phyloP scores from a whole-genome alignment of 1,284 basidiomycete genomes.

The Ustilago trichophora region DNA sequence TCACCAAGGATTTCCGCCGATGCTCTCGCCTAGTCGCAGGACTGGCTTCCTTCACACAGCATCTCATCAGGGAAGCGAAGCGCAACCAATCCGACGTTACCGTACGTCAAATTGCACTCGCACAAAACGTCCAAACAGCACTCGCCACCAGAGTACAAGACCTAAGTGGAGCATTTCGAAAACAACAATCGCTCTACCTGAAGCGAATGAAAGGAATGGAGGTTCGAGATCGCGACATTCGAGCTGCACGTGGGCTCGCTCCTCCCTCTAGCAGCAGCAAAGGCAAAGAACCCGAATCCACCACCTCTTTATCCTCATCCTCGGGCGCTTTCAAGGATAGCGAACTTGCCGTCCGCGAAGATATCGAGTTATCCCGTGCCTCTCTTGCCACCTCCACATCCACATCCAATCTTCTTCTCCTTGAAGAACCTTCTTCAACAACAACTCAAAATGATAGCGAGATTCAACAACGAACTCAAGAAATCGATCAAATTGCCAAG shows the following conservation, averaged over 20 bases:
- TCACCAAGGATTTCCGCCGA: constrained; percentile 72
- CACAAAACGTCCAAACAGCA: constrained; percentile 95
- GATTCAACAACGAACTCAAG: constrained; percentile 70
- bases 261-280: not conserved
- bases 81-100: constrained; percentile 39
- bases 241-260: constrained; percentile 28
- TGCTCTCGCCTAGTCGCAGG: constrained; percentile 50
- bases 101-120: constrained; percentile 68
- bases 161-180: constrained; percentile 88
- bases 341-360: constrained; percentile 56
- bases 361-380: constrained; percentile 52
- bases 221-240: constrained; percentile 52
- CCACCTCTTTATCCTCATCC: not conserved
- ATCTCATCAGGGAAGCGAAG: constrained; percentile 70
- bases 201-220: constrained; percentile 77
- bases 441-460: constrained; percentile 12
- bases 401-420: constrained; percentile 15
- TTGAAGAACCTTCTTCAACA: constrained; percentile 8
- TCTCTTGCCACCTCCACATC: constrained; percentile 1
- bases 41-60: constrained; percentile 65
- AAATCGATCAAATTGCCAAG: constrained; percentile 89
- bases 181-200: constrained; percentile 97
- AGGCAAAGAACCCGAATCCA: constrained; percentile 5
- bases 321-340: constrained; percentile 33
- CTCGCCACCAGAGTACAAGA: constrained; percentile 94